Evolutionary conservation across 257 asterid species (phyloP), one percentile per base, ranked within the genome.

Genomic region (Paraleonurus japonicus): DNA sequence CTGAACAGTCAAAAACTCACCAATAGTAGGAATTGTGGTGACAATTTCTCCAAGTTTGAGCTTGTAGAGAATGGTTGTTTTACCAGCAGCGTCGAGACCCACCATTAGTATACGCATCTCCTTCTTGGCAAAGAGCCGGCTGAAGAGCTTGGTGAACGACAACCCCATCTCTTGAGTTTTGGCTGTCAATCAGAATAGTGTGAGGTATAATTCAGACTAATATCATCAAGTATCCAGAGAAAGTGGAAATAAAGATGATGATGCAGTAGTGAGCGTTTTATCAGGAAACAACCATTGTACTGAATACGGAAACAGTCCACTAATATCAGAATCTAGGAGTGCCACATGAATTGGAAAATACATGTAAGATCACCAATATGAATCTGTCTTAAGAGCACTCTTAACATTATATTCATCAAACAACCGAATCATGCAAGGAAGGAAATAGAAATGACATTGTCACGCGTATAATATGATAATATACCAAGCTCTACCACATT

Each of bases 81-180:
- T 81, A 78, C 85, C 85, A 78, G 85, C 85, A 55, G 83, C 85
- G 67, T 81, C 85, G 30, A 81, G 85, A 81, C 82, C 85, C 15
- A 81, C 85, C 85, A 81, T 81, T 35, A 81, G 77, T 67, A 81
- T 81, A 39, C 85, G 85, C 85, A 81, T 81, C 81, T 81, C 85
- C 70, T 72, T 81, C 81, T 78, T 81, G 81, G 83, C 85, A 68
- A 81, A 81, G 35, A 78, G 85, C 83, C 81, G 76, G 66, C 85
- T 81, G 77, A 81, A 81, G 54, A 81, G 83, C 77, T 81, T 81
- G 65, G 77, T 48, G 77, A 81, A 81, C 35, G 85, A 81, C 65
- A 81, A 69, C 77, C 85, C 85, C 85, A 81, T 81, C 76, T 71
- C 47, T 61, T 30, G 61, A 74, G n/a, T n/a, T n/a, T n/a, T n/a